Conservation (phyloP, 805 yeast genomes). For the Novakomyces olei region DNA sequence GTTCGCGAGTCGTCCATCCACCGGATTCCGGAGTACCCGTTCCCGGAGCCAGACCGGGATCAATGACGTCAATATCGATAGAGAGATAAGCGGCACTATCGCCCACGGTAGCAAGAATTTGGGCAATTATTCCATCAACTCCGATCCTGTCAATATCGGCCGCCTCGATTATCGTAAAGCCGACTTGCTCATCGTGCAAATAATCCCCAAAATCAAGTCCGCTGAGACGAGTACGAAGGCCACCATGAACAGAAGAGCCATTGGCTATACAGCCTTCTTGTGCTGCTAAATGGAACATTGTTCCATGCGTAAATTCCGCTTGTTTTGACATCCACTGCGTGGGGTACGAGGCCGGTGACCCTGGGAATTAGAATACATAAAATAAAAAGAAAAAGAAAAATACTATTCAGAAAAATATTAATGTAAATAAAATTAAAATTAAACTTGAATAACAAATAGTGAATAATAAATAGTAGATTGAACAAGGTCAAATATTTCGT, state of each 20-base stretch:
- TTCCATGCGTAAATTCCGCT: slow-evolving; percentile 62
- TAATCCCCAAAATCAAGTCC: slow-evolving; percentile 31
- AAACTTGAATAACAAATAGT: too few relatives aligned
- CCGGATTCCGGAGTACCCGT: slow-evolving; percentile 66
- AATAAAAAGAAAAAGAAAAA: too few relatives aligned
- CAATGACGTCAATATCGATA: slow-evolving; percentile 56
- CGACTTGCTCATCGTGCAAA: slow-evolving; percentile 42
- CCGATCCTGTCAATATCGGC: slow-evolving; percentile 58
- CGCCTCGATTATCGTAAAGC: slow-evolving; percentile 43
- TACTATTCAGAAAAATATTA: too few relatives aligned
- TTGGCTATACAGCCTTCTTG: slow-evolving; percentile 42
- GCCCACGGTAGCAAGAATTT: slow-evolving; percentile 34
- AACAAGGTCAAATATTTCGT: too few relatives aligned
- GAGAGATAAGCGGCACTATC: slow-evolving; percentile 50
- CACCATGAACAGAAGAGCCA: slow-evolving; percentile 46
- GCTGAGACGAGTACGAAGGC: slow-evolving; percentile 46
- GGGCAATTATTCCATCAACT: slow-evolving; percentile 32
- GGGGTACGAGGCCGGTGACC: slow-evolving; percentile 16
- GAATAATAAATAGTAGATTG: too few relatives aligned
- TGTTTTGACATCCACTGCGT: slow-evolving; percentile 32
- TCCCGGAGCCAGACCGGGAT: slow-evolving; percentile 54
- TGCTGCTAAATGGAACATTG: slow-evolving; percentile 64
- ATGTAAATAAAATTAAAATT: too few relatives aligned
- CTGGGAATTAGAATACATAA: too few relatives aligned
- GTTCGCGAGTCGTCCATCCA: slow-evolving; percentile 47